Evolutionary conservation across 306 rosid genomes (phyloP), one percentile per base, ranked within the genome.

Genomic region (Canavalia gladiata): DNA sequence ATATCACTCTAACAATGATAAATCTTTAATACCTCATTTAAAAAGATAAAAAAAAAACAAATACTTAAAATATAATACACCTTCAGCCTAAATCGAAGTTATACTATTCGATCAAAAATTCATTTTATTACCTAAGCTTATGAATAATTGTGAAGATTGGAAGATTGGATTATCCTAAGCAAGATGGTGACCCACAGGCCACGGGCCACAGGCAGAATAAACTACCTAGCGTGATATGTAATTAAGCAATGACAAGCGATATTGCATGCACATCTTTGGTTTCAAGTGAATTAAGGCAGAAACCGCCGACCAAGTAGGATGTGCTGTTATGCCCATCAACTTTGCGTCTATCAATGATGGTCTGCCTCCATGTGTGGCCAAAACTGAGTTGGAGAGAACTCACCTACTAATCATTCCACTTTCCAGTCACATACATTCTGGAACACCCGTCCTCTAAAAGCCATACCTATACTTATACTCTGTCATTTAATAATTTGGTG

Each of bases 241-340:
- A 31, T 47, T 62, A 55, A 46, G 30, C 55, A 29, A 76, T 68
- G 82, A 30, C 51, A 39, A 18, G 31, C 25, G 83, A 37, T 56
- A 72, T 84, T 82, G 75, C 85, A 83, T 78, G 75, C 70, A 78
- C 56, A 59, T 57, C 7, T 81, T 84, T 47, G 84, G 54, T 41
- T 35, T 52, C 62, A 67, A 8, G 4, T 11, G 9, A 56, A 49
- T 75, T 50, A 28, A 25, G 12, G 72, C 37, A 8, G 8, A 30
- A 30, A 54, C n/a, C n/a, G n/a, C 54, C 18, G 10, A 74, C 52
- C 46, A 54, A 67, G 72, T 54, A 51, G 37, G 79, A 68, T 8
- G 73, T 62, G 41, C 3, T 41, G 68, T 39, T 35, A 63, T 12
- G 31, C 5, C 29, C 13, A 18, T 66, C 34, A 66, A 66, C 6